Base-by-base conservation (phyloP, 2,329 filamentous ascomycete species). In the Cladosporium sp. region DNA sequence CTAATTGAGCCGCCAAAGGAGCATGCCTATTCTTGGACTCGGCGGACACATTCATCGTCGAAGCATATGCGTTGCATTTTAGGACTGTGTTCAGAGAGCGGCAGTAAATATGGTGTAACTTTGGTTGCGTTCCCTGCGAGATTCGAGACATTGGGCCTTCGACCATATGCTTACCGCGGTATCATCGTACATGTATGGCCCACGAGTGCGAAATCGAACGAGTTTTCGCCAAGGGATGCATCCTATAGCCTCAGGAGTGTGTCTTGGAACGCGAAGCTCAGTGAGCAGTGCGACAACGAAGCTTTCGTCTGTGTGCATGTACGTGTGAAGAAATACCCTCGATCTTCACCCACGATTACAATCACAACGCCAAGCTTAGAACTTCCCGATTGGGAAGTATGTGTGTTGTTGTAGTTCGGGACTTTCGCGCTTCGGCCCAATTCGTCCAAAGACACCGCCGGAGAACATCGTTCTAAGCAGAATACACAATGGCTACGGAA, bases 401-500 rank as follows among this genome's bases (percentile, higher is more conserved):
- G 28, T 32, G 15, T 42, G 36, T 42, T 44, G 36, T 53, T 32
- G 17, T 15, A 36, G 28, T 7, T 32, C 19, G 36, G 37, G 37
- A 53, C 50, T 53, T 10, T 42, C 50, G 36, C 17, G 50, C 9
- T 15, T 19, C 22, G 25, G n/a, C n/a, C 22, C 32, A 17, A 47
- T 19, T 36, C 50, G 48, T 20, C 48, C 39, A 39, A 19, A 39
- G 20, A 39, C 28, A 32, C 28, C 8, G 8, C 28, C 3, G 3
- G 12, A 44, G 12, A n/a, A n/a, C 17, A 28, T 15, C 8, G 10
- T 17, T 45, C 3, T 0, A 28, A n/a, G 42, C 42, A 45, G 20
- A 13, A 32, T 28, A n/a, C 40, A 45, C 13, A 28, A 57, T 57
- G 55, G 45, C 55, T 13, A 45, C 55, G 10, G 55, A 24, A 22